Evolutionary conservation across 768 basidiomycete species (phyloP), one percentile per base, ranked within the genome.

Genomic region (Rhizopogon rudus): DNA sequence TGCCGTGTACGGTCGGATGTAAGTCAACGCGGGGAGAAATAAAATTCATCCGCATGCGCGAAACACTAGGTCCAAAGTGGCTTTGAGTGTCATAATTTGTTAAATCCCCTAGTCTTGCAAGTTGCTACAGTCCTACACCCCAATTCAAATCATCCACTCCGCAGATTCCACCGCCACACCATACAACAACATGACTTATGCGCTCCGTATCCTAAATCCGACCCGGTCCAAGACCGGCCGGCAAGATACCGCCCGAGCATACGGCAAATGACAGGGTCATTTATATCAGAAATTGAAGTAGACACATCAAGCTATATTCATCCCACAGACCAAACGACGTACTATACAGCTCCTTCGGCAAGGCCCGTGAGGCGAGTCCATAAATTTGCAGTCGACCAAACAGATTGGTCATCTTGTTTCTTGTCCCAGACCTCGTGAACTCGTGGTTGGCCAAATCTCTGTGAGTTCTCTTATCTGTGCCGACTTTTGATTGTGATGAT

Each of bases 141-240:
- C 2, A 68, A 70, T 39, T 69, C 69, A 25, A 59, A 25, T 64
- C 29, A 57, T 86, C 16, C 71, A 66, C 17, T 80, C 83, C 46
- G 78, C 77, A 2, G 78, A 80, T 64, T 84, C 82, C 39, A 67
- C 82, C 16, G 56, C 62, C 28, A 67, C 74, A 54, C 75, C 81
- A 4, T 85, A 81, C 62, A 72, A 67, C 29, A 82, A 80, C 58
- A 81, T 81, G 2, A 69, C 65, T 31, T 77, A 76, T 55, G 80
- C 82, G 2, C 71, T 90, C n/a, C 80, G 77, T 37, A 80, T 92
- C 25, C 80, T 87, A 48, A 89, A 81, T 1, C 78, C 87, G 1
- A 77, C 78, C 17, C 76, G 82, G 53, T 88, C 88, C 17, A 68
- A 79, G 17, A 95, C 91, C 1, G 94, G 94, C 97, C 6, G 94